Evolutionary conservation across 2,329 filamentous ascomycete species (phyloP), one percentile per base, ranked within the genome.

Genomic region (Scolecobasidium constrictum): DNA sequence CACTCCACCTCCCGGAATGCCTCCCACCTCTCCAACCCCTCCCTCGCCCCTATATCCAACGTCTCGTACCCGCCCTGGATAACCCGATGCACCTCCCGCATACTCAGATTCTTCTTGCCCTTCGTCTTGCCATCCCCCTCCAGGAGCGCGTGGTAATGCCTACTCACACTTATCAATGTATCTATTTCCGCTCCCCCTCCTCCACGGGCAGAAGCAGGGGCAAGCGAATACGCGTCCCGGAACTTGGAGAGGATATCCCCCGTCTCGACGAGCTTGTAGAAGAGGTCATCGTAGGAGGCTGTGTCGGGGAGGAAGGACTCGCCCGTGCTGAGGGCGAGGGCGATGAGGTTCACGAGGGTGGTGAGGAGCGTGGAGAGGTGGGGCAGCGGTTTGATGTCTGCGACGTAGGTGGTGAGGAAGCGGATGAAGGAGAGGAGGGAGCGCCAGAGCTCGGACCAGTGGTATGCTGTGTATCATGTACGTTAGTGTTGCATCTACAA

Each of bases 11-110:
- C 92, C 12, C 90, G 72, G 60, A 85, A 96, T 56, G 72, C 77
- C 50, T 86, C 84, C 85, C 86, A 94, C 28, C 79, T 77, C 58
- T 90, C 88, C 51, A 94, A 60, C 0, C 85, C 88, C 56, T 94
- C 88, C 54, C 81, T 86, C 0, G 86, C 79, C 62, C 93, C 85
- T 43, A 98, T 93, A 49, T 83, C 90, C 53, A 98, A 64, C 26
- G 88, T 94, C 61, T 96, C 90, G 56, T 96, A 96, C 0, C 92
- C 92, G 60, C 93, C 83, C 65, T 94, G 94, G 61, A 98, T 96
- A 20, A 95, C 84, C 50, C 84, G 82, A 34, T 82, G 81, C 31
- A 98, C 87, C 58, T 95, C 84, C 39, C 77, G 71, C 28, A 83
- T 87, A 46, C 85, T 94, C 46, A 95, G 66, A 12, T 66, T 66